Base-by-base conservation (phyloP, 2,329 filamentous ascomycete genomes). In the Exophiala spinifera region DNA sequence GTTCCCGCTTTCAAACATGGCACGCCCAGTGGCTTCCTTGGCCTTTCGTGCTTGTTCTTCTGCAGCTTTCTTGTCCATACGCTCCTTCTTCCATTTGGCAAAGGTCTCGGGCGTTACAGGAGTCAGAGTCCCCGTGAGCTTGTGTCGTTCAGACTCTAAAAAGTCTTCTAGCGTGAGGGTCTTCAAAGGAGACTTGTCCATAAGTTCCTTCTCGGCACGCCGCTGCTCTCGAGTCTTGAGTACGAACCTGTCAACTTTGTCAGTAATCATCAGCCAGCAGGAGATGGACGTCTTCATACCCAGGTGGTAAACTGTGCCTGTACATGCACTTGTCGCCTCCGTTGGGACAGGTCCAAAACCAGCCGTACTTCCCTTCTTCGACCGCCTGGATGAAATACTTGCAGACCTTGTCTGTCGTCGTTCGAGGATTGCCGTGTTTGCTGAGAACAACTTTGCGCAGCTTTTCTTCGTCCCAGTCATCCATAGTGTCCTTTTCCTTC, bases 241-340 rank as follows among this genome's bases (percentile, higher is more conserved):
- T 40, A 99, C 79, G 76, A 97, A 99, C 54, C 91, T 95, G 65
- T 43, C 53, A 25, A 25, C 10, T 39, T 21, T 34, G 52, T 46
- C 40, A 57, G 51, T 43, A 48, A 43, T 21, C 19, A 5, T 47
- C 20, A 40, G 15, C 50, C 21, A 47, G 28, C 43, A 53, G 25
- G 25, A 44, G 28, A 49, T 37, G 28, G 59, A 33, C 28, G 49
- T 51, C 46, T 40, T 83, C 88, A 68, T 83, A 95, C 89, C 94
- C 94, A 67, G 91, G 88, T 65, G 95, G 94, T 66, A 99, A 80
- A 67, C 88, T 91, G 73, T 99, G 94, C 75, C 88, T 91, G 71
- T 99, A 99, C 87, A 94, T 97, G 87, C 94, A 99, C 74, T 96
- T 89, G 70, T 99, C 88, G 61, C 89, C 92, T 62, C 91, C 91